These are phyloP conservation scores for Pseudofabraea citricarpa DNA, from an alignment of 2,329 filamentous ascomycete genomes.

Conservation along the genomic window DNA sequence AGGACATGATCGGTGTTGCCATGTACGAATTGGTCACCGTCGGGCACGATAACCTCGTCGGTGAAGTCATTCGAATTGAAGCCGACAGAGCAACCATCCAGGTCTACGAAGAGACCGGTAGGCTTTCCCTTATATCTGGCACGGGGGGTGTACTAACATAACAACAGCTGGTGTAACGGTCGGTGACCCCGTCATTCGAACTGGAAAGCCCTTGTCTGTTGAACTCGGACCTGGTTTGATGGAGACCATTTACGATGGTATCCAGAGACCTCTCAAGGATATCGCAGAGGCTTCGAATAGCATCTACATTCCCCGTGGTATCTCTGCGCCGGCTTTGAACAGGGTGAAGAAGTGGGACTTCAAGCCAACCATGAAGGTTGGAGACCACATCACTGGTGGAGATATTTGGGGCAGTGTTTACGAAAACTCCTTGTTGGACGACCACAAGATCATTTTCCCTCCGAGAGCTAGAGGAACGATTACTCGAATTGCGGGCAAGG, in stretches of 20 bases:
- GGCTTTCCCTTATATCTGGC: slow-evolving; percentile 17
- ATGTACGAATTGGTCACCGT: slow-evolving; percentile 99
- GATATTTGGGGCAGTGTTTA: slow-evolving; percentile 93
- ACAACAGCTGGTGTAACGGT: slow-evolving; percentile 82
- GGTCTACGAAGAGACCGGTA: slow-evolving; percentile 98
- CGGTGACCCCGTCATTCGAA: slow-evolving; percentile 85
- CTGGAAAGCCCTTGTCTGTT: slow-evolving; percentile 93
- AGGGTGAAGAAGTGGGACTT: slow-evolving; percentile 96
- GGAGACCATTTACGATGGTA: slow-evolving; percentile 99
- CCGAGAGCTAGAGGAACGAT: slow-evolving; percentile 88
- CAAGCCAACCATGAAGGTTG: slow-evolving; percentile 84
- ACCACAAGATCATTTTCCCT: slow-evolving; percentile 89
- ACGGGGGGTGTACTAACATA: slow-evolving; percentile 14
- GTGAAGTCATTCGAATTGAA: slow-evolving; percentile 97
- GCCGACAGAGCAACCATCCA: slow-evolving; percentile 95
- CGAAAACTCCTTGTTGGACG: slow-evolving; percentile 91
- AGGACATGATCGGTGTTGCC: slow-evolving; percentile 97
- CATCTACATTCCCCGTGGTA: slow-evolving; percentile 97
- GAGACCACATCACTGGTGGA: slow-evolving; percentile 93
- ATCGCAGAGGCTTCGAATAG: slow-evolving; percentile 75
- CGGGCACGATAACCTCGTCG: slow-evolving; percentile 84
- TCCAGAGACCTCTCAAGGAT: slow-evolving; percentile 86
- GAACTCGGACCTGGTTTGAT: slow-evolving; percentile 95
- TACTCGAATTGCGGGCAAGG: slow-evolving; percentile 83
- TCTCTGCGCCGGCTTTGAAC: slow-evolving; percentile 81